phyloP scores from a whole-genome alignment of 306 rosid species.

The Dalbergia cochinchinensis region DNA sequence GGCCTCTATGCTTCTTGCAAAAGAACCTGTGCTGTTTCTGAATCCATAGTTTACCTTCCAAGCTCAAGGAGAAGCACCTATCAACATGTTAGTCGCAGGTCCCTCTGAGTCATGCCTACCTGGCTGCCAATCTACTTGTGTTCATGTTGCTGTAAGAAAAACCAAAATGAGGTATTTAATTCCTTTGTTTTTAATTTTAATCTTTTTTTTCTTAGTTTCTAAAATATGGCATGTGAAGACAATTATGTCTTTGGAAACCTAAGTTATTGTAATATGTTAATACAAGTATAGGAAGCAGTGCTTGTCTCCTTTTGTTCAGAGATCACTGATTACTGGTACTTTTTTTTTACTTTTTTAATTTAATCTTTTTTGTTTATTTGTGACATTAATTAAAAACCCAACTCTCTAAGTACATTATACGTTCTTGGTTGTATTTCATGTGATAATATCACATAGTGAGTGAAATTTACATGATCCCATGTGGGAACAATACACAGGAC shows the following conservation, averaged over 20 bases:
- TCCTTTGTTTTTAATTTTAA: slow-evolving; percentile 1
- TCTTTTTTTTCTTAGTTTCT: slow-evolving; percentile 34
- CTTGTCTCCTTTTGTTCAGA: slow-evolving; percentile 46
- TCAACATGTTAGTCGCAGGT: slow-evolving; percentile 52
- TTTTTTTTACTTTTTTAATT: slow-evolving; percentile 22
- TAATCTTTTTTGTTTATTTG: slow-evolving; percentile 4
- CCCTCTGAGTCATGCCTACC: slow-evolving; percentile 32
- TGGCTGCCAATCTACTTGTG: slow-evolving; percentile 29
- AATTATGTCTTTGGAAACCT: slow-evolving; percentile 48
- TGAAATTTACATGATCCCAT: slow-evolving; percentile 65
- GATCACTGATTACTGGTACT: slow-evolving; percentile 24
- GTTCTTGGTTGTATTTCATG: slow-evolving; percentile 59
- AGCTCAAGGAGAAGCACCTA: slow-evolving; percentile 61
- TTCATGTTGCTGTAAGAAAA: slow-evolving; percentile 35
- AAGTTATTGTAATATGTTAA: slow-evolving; percentile 50
- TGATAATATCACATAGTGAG: slow-evolving; percentile 45
- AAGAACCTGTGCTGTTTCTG: slow-evolving; percentile 77
- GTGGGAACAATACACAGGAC: slow-evolving; percentile 54
- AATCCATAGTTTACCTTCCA: slow-evolving; percentile 73
- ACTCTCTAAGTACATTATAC: slow-evolving; percentile 35
- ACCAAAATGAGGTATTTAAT: slow-evolving; percentile 39
- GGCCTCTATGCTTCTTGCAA: slow-evolving; percentile 73
- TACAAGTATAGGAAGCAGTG: slow-evolving; percentile 50
- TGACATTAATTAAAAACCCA: slow-evolving; percentile 2
- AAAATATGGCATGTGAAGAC: slow-evolving; percentile 50